Base-by-base conservation (phyloP, 352 stramenopile genomes). In the Pilasporangium apinafurcum region DNA sequence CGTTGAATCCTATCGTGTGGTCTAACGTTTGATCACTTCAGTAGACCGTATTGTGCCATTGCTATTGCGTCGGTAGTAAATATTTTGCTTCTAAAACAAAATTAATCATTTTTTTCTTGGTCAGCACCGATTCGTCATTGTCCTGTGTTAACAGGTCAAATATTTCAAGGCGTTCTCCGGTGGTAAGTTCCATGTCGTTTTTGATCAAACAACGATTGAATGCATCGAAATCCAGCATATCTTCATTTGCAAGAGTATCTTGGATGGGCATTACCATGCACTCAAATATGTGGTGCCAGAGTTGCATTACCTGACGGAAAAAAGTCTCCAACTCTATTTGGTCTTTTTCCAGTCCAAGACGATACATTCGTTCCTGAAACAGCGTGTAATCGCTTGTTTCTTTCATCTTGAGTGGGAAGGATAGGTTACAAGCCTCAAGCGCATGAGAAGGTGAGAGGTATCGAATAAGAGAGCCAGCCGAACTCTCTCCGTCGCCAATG, bases 401-500 rank as follows among this genome's bases (percentile, higher is more conserved):
- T 33, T 77, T 70, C 51, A 85, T 77, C 18, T 35, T 41, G 18
- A 36, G n/a, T 3, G 69, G 69, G 25, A 83, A 84, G 5, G 58
- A 36, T 2, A 61, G 34, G 8, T 52, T 65, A 37, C 67, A 79
- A 1, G 68, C 44, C 8, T 83, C 75, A 0, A 81, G 44, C 20
- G 65, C 68, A 21, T 79, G 49, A 1, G 29, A 28, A 2, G 51
- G 36, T 4, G 60, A 26, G 5, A 84, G 47, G 13, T 35, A 39
- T 16, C 51, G 51, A 16, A 56, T 32, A 13, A 55, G 31, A 0
- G 42, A 10, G 5, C 30, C 42, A 43, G 1, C 37, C 21, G 27
- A 17, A 4, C 48, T 45, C 24, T 88, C 72, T 0, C 66, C 72
- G n/a, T 87, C 75, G n/a, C 75, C 72, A 43, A 88, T 83, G 24